Evolutionary conservation across 2,329 filamentous ascomycete species (phyloP), one percentile per base, ranked within the genome.

Genomic region (Phaeosphaeriaceae sp.): DNA sequence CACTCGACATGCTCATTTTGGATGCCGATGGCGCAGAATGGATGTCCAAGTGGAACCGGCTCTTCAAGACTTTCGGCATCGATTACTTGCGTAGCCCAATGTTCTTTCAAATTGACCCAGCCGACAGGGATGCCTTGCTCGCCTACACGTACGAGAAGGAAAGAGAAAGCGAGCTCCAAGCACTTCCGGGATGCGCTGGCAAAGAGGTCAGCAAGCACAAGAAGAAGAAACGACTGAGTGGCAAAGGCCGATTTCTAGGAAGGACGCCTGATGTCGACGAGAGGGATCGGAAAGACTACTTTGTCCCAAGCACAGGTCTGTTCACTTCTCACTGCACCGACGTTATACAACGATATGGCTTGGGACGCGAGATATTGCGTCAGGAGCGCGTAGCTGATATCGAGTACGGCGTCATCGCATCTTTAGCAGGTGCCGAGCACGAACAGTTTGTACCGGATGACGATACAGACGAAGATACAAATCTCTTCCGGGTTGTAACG

Each of bases 51-150:
- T 94, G 91, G 91, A 86, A 90, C 46, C 79, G 82, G 15, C 83
- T 90, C 3, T 94, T 94, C 76, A 80, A 83, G 31, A 85, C 84
- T 2, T 86, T 92, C 46, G 84, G 88, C 49, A 94, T 94, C 48
- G 82, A 84, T 1, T 86, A 93, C 67, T 79, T 95, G 41, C 84
- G 91, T 17, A 93, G 90, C 64, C 91, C 90, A 0, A 91, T 94
- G 89, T 90, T 93, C 69, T 94, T 92, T 79, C 91, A 95, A 70
- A 83, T 91, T 15, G 91, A 94, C 69, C 91, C 91, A 0, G 82
- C 85, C 1, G 91, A 94, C 74, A 82, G 90, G 1, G 91, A 94
- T 77, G 88, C 88, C 0, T 78, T 94, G 66, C 78, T 93, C 21
- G 88, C 87, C 1, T 91, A 89, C 75, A 84, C 89, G 0, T 87